Percentiles rank a stretch among this genome's conserved stretches.
These are phyloP conservation scores for Stereum hirsutum DNA, from an alignment of 1,284 basidiomycete genomes.

Conservation along the genomic window DNA sequence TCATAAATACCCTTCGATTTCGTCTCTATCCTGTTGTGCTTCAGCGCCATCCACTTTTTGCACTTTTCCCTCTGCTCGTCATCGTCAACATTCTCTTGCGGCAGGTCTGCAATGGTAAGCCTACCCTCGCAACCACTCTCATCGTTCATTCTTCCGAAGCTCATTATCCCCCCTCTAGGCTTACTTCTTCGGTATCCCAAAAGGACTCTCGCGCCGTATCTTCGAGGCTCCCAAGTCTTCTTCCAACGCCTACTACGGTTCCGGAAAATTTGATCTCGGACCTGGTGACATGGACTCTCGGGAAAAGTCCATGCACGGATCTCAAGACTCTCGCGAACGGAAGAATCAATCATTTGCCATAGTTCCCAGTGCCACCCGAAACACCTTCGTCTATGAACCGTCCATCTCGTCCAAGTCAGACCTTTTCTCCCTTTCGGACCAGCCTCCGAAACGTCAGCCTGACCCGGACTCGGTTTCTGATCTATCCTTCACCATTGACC, in stretches of 20 bases:
- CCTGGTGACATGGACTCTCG: too few species aligned
- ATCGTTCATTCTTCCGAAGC: not conserved
- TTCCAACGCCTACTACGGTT: too few species aligned
- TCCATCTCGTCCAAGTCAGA: slow-evolving; percentile 47
- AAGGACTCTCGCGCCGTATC: slow-evolving; percentile 8
- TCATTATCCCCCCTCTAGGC: slow-evolving; percentile 7
- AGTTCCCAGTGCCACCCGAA: slow-evolving; percentile 31
- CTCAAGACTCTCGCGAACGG: slow-evolving; percentile 6
- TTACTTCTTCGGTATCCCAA: slow-evolving; percentile 9
- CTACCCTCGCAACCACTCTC: not conserved
- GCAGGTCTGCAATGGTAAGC: slow-evolving; percentile 11
- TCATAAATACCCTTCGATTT: too few species aligned
- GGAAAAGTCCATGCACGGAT: slow-evolving; percentile 7
- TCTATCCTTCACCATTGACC: slow-evolving; percentile 23
- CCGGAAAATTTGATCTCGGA: too few species aligned
- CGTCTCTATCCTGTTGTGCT: too few species aligned
- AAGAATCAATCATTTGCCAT: slow-evolving; percentile 27
- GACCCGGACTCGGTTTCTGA: slow-evolving; percentile 24
- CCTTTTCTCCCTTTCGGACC: slow-evolving; percentile 17
- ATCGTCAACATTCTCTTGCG: slow-evolving; percentile 9
- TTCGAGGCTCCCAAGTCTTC: slow-evolving; percentile 7
- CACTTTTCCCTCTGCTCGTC: slow-evolving; percentile 7
- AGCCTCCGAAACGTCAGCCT: slow-evolving; percentile 24
- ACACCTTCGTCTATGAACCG: slow-evolving; percentile 49
- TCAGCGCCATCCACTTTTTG: too few species aligned